Evolutionary conservation across 345 rosid species (phyloP).

Genomic region (Syzygium oleosum): DNA sequence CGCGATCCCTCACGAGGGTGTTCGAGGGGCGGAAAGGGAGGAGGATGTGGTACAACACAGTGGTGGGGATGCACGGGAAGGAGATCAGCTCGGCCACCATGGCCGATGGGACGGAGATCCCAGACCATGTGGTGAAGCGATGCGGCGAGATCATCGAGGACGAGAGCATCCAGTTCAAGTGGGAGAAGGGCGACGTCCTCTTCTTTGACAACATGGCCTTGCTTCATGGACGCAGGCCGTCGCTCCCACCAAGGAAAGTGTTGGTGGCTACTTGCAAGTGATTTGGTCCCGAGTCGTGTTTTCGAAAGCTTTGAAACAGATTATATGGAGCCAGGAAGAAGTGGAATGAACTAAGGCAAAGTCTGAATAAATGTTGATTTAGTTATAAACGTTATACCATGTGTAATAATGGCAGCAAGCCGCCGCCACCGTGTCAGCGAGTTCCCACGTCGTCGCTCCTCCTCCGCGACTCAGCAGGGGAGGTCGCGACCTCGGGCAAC

Average conservation of each 20-base stretch:
- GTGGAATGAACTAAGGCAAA: background rate
- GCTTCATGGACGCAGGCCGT: constrained; percentile 65
- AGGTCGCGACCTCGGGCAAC: background rate
- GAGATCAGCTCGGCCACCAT: constrained; percentile 42
- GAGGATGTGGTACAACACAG: constrained; percentile 64
- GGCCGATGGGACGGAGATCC: constrained; percentile 57
- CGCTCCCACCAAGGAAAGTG: constrained; percentile 47
- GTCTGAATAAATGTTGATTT: background rate
- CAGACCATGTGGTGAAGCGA: constrained; percentile 36
- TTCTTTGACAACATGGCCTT: constrained; percentile 54
- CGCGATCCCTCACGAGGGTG: constrained; percentile 39
- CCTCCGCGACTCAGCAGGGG: background rate
- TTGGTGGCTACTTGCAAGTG: constrained; percentile 54
- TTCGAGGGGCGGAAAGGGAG: constrained; percentile 59
- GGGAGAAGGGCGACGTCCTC: constrained; percentile 63
- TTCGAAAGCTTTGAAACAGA: background rate
- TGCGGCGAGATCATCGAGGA: constrained; percentile 57
- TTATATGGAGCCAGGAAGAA: background rate
- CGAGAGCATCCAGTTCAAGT: constrained; percentile 66
- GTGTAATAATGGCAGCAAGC: background rate
- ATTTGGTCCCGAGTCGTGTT: background rate
- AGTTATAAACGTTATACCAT: background rate
- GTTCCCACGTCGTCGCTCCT: background rate
- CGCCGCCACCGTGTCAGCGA: background rate
- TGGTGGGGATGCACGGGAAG: constrained; percentile 61